Evolutionary conservation across 495 filamentous ascomycete genomes (phyloP), one percentile per base, ranked within the genome.

Genomic region (Tirmania nivea): DNA sequence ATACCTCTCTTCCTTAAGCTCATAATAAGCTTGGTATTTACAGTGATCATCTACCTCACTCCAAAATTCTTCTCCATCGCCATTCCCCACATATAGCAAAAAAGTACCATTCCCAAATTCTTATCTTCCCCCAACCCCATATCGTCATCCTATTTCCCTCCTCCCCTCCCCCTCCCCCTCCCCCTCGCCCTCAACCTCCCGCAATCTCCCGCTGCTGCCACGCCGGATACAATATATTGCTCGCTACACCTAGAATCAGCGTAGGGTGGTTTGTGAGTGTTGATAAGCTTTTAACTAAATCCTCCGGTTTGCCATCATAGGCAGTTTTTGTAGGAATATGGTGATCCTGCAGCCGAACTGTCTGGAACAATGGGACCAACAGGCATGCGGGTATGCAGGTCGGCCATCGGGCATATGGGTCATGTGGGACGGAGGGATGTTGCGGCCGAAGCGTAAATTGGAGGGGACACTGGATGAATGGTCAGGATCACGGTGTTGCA

Each of bases 41-140:
- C 5, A 25, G n/a, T n/a, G n/a, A n/a, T n/a, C 5, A 25, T 25
- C 25, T 25, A 1, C 5, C 25, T 5, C 25, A 25, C 25, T 5
- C 1, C 25, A 5, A 25, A 25, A 1, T 25, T 5, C 25, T 5
- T 25, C 25, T 25, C 86, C 84, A 5, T 90, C 90, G 35, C 96
- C 84, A 57, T 93, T 78, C 68, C 93, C 80, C 42, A 95, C 69
- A 66, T 99, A 92, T 17, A 99, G 68, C 54, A 99, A 69, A 61
- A 99, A 99, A 2, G 88, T 96, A 63, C 96, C 90, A 65, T 99
- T 92, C 6, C 90, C 90, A 63, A 96, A 99, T 85, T 93, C 55
- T 84, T 71, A 66, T 94, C 87, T 67, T 94, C 86, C 42, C 86
- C 90, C 31, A 99, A 69, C 65, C 96, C 92, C 9, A 86, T 73